Base-by-base conservation (phyloP, 2,329 filamentous ascomycete genomes). In the Diaporthe humulicola region DNA sequence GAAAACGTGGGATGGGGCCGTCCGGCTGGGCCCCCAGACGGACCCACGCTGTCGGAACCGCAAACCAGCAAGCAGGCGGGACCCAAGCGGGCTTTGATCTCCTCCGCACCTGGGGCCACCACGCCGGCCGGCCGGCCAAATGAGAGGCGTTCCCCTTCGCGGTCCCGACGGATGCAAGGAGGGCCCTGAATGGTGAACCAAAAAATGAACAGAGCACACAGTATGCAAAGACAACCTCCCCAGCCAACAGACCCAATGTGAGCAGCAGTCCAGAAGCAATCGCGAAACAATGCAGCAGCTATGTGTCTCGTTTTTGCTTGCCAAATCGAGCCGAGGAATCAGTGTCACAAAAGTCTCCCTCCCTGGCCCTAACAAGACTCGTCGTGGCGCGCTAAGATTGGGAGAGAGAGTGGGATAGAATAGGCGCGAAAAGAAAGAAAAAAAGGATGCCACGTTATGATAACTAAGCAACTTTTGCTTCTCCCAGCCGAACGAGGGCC, bases 1-100 rank as follows among this genome's bases (percentile, higher is more conserved):
- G 61, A 66, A 66, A 66, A 66, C 61, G 61, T 66, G 61, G 61
- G 48, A 66, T 66, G 61, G 61, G 61, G 61, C 61, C 61, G 61
- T 66, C 61, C 61, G 61, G 61, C 61, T 67, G 61, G 42, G 45
- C 42, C 61, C 42, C 42, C 30, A 33, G 40, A 33, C 42, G 28
- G 61, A 67, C 61, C 61, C 61, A 67, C 42, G 61, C 61, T 67
- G 61, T 67, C 61, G 61, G 61, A 67, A 67, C 28, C 42, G 22
- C 22, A 15, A 15, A 45, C n/a, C 38, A 42, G 19, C 22, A 64
- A 64, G 28, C 42, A 36, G 42, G 61, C 61, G 61, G 61, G 61
- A 66, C 42, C 42, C 42, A 30, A 36, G 40, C 61, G 40, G 61
- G 40, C 61, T 66, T 33, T 50, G 42, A 66, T 50, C 40, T 66